These are phyloP conservation scores for Leccinum ochraceum DNA, from an alignment of 768 basidiomycete genomes.

Conservation along the genomic window DNA sequence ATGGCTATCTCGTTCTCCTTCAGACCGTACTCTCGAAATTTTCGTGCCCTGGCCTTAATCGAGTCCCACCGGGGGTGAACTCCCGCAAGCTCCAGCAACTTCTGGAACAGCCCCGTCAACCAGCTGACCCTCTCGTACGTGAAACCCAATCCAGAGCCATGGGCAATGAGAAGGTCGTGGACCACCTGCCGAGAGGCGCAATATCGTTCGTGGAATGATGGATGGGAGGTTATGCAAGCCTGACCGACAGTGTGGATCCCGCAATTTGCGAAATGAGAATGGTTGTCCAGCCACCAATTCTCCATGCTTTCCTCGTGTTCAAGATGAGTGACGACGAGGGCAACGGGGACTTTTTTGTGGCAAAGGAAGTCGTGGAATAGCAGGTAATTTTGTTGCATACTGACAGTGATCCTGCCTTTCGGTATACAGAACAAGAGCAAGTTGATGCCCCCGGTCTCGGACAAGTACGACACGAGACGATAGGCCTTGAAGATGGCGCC, in stretches of 20 bases:
- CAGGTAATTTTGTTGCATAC: constrained; percentile 31
- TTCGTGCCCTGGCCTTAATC: constrained; percentile 22
- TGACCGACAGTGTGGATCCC: constrained; percentile 30
- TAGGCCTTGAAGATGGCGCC: constrained; percentile 36
- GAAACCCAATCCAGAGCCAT: constrained; percentile 21
- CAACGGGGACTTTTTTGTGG: constrained; percentile 33
- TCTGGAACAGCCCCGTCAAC: constrained; percentile 25
- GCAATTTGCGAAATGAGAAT: constrained; percentile 18
- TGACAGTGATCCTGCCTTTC: constrained; percentile 32
- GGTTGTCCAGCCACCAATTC: constrained; percentile 36
- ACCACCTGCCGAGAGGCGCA: constrained; percentile 22
- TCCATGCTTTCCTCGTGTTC: constrained; percentile 39
- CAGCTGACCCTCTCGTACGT: constrained; percentile 27
- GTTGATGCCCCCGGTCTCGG: constrained; percentile 37
- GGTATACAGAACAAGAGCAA: constrained; percentile 43
- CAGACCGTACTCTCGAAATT: constrained; percentile 31
- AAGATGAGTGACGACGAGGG: constrained; percentile 36
- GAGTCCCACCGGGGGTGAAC: constrained; percentile 24
- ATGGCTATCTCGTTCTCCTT: constrained; percentile 22
- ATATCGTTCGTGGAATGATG: constrained; percentile 29
- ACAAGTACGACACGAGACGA: constrained; percentile 34
- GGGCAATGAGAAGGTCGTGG: constrained; percentile 22
- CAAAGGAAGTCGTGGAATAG: constrained; percentile 37
- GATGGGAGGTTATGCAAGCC: constrained; percentile 37
- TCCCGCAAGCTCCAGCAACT: constrained; percentile 25